Evolutionary conservation across 2,329 filamentous ascomycete species (phyloP).

Genomic region (Neurospora crassa): DNA sequence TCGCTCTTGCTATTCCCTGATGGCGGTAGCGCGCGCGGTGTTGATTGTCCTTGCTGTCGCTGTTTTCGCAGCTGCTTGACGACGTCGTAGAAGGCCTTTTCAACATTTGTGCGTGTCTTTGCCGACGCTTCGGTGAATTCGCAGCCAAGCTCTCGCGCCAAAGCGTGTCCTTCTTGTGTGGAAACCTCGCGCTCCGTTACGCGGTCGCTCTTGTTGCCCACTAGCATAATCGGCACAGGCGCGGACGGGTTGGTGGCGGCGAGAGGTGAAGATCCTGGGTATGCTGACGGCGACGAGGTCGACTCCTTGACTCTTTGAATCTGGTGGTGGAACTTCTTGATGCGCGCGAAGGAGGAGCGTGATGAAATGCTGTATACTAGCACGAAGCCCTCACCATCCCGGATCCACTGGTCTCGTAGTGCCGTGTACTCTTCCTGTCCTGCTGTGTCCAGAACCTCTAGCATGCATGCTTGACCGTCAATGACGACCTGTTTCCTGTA

Average conservation of each 20-base stretch:
- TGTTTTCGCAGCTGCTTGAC: constrained; percentile 74
- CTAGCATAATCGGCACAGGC: constrained; percentile 90
- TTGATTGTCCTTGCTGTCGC: constrained; percentile 14
- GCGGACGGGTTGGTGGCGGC: constrained; percentile 48
- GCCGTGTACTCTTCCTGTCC: constrained; percentile 98
- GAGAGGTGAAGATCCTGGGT: constrained; percentile 67
- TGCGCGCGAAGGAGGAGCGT: constrained; percentile 86
- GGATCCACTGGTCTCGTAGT: constrained; percentile 94
- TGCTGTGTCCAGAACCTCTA: constrained; percentile 93
- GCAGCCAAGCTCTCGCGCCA: constrained; percentile 86
- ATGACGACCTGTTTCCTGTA: constrained; percentile 89
- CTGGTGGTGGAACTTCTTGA: constrained; percentile 92
- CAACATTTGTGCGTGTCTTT: constrained; percentile 97
- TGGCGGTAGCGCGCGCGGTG: constrained; percentile 14
- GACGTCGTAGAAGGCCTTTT: constrained; percentile 97
- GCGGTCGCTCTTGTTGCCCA: constrained; percentile 96
- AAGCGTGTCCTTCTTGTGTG: constrained; percentile 85
- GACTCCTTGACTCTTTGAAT: constrained; percentile 97
- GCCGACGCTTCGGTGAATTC: constrained; percentile 96
- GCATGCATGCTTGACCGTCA: constrained; percentile 90
- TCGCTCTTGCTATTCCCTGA: background rate
- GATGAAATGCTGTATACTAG: constrained; percentile 98
- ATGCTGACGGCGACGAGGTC: constrained; percentile 63
- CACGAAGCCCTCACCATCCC: constrained; percentile 94
- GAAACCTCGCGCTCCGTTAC: constrained; percentile 94